Base-by-base conservation (phyloP, 441 rosid species). In the Erodium texanum region DNA sequence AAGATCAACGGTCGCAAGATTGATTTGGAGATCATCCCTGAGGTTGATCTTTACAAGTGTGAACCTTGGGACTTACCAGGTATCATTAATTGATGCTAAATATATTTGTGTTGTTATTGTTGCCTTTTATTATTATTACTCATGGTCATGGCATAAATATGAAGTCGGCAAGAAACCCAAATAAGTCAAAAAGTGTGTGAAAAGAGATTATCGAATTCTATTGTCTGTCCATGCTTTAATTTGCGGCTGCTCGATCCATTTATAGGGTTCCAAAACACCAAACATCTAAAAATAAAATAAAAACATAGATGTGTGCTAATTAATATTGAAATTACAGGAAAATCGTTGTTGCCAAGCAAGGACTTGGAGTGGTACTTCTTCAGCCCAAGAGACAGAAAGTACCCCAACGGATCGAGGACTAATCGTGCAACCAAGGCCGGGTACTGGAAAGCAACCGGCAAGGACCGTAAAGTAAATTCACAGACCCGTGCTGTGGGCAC, bases 11-110 rank as follows among this genome's bases (percentile, higher is more conserved):
- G 84, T 9, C 90, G 84, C 14, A 83, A 74, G 74, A 85, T 92
- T 63, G 93, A 90, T 81, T 92, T 92, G 15, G 89, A 90, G 76
- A 90, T 92, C 6, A 87, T 90, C 70, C 96, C 92, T 24, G 84
- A 81, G 11, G 75, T 85, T 54, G 92, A 92, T 72, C 75, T 92
- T 77, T 88, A 90, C 83, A 92, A 88, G 78, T 92, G 84, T 70
- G 97, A 93, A 77, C 97, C 96, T 19, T 93, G 97, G 97, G 97
- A 93, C 67, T 81, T 90, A 69, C 96, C 93, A 82, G 94, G 96
- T 88, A 50, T 27, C 1, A 1, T 27, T 27, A 27, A 27, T 27
- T 27, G n/a, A n/a, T n/a, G n/a, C n/a, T n/a, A n/a, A n/a, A 16
- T 3, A 54, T 56, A 19, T 56, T 5, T 56, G 1, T 14, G 16